Evolutionary conservation across 1,139 yeast species (phyloP).

Genomic region (Wickerhamomyces sp.): DNA sequence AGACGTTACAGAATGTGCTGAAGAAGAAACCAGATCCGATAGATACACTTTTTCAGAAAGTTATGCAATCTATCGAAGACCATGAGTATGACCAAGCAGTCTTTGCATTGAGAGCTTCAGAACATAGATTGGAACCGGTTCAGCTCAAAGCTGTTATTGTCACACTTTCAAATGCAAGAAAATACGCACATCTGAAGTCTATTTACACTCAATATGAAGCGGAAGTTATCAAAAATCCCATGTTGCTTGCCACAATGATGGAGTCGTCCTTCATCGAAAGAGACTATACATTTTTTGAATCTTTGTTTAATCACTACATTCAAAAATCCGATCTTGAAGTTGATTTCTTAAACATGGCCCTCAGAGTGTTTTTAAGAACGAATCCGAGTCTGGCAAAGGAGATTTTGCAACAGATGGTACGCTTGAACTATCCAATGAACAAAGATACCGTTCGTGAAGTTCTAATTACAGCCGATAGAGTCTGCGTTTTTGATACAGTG

Average conservation of each 20-base stretch:
- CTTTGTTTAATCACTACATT: slow-evolving; percentile 15
- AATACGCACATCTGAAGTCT: neutral
- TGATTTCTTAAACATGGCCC: slow-evolving; percentile 16
- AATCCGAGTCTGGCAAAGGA: slow-evolving; percentile 22
- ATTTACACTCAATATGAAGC: neutral
- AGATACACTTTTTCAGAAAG: neutral
- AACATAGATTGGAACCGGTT: neutral
- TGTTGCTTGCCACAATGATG: slow-evolving; percentile 1
- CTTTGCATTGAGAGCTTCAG: neutral
- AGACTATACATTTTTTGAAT: slow-evolving; percentile 16
- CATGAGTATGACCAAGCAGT: slow-evolving; percentile 1
- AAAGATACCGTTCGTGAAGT: slow-evolving; percentile 16
- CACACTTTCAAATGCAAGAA: neutral
- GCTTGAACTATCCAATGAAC: slow-evolving; percentile 19
- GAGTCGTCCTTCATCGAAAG: slow-evolving; percentile 3
- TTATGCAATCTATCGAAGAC: neutral
- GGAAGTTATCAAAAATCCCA: neutral
- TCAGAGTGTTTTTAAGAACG: slow-evolving; percentile 15
- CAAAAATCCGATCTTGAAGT: slow-evolving; percentile 11
- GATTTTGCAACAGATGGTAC: slow-evolving; percentile 21
- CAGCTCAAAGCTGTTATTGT: neutral
- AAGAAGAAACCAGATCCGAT: neutral
- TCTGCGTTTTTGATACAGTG: slow-evolving; percentile 15
- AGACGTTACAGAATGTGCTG: neutral
- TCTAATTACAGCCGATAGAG: slow-evolving; percentile 13